Conservation (phyloP, 2,329 filamentous ascomycete genomes). For the Pestalotiopsis sp. region DNA sequence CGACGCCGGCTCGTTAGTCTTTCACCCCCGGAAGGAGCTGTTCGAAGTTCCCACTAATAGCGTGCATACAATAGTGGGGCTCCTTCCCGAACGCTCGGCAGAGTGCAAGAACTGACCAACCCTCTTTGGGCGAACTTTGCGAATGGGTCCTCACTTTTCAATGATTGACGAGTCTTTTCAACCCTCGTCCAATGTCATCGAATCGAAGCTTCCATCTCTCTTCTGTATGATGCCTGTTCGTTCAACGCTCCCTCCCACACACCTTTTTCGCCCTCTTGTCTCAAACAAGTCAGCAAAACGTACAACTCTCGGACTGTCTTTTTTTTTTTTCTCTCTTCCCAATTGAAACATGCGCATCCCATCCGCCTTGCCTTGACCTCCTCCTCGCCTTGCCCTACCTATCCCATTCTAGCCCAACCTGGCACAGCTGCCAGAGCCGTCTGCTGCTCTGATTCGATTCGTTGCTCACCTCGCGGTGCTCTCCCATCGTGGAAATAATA, state of each 20-base stretch:
- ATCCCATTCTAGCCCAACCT: not conserved
- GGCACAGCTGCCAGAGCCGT: too few species aligned
- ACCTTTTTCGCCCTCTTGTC: not conserved
- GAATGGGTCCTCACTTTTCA: constrained; percentile 2
- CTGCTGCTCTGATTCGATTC: not conserved
- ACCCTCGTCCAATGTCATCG: not conserved
- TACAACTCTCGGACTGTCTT: not conserved
- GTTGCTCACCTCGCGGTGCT: not conserved
- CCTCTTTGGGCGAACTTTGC: constrained; percentile 14
- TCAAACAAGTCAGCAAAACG: constrained; percentile 12
- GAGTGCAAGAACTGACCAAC: not conserved
- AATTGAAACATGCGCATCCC: constrained; percentile 1
- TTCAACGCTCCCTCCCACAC: not conserved
- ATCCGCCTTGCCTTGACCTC: not conserved
- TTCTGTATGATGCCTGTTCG: not conserved
- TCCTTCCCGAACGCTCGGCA: constrained; percentile 8
- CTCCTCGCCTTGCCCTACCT: not conserved
- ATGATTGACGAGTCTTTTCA: not conserved
- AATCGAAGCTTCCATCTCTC: not conserved
- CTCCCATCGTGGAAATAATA: not conserved
- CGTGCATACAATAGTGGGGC: not conserved
- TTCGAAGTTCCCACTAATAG: not conserved
- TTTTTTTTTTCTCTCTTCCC: too few species aligned
- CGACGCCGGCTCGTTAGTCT: not conserved
- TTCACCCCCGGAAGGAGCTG: not conserved